phyloP scores from a whole-genome alignment of 2,329 filamentous ascomycete species.

The Fusarium mexicanum region DNA sequence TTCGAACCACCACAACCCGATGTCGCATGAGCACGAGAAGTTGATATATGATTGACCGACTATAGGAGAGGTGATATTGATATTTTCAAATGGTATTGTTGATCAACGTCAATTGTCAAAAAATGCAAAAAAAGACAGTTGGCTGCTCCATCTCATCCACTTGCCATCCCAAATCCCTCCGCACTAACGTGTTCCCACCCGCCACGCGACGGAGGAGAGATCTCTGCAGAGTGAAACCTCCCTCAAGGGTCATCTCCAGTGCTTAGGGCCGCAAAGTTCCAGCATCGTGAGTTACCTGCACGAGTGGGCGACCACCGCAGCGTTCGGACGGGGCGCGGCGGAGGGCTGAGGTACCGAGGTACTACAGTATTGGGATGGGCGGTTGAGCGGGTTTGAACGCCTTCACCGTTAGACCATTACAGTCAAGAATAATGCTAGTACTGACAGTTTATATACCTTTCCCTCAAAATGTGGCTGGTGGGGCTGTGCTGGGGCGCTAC shows the following conservation, averaged over 20 bases:
- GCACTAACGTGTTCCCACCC: constrained; percentile 72
- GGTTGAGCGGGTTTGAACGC: constrained; percentile 61
- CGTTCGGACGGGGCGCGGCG: constrained; percentile 75
- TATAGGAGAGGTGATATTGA: not conserved
- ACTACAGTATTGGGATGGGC: constrained; percentile 58
- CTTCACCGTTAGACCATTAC: constrained; percentile 72
- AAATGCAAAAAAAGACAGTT: constrained; percentile 53
- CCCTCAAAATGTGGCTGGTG: fast-evolving
- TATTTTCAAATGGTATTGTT: not conserved
- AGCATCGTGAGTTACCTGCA: constrained; percentile 74
- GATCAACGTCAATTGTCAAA: not conserved
- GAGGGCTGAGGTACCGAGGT: constrained; percentile 55
- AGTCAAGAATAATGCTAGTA: constrained; percentile 51
- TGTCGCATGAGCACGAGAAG: not conserved
- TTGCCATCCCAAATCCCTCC: constrained; percentile 65
- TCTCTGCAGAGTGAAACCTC: constrained; percentile 79
- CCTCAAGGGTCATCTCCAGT: constrained; percentile 76
- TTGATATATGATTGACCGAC: not conserved
- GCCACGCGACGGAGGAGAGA: constrained; percentile 76
- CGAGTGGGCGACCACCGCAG: constrained; percentile 73
- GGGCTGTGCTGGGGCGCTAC: not conserved
- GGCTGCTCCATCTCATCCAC: constrained; percentile 64
- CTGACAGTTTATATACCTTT: constrained; percentile 41
- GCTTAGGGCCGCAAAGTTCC: constrained; percentile 65
- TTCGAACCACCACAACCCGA: constrained; percentile 1